phyloP scores from a whole-genome alignment of 129 eudicot genomes.

The Flaveria linearis region DNA sequence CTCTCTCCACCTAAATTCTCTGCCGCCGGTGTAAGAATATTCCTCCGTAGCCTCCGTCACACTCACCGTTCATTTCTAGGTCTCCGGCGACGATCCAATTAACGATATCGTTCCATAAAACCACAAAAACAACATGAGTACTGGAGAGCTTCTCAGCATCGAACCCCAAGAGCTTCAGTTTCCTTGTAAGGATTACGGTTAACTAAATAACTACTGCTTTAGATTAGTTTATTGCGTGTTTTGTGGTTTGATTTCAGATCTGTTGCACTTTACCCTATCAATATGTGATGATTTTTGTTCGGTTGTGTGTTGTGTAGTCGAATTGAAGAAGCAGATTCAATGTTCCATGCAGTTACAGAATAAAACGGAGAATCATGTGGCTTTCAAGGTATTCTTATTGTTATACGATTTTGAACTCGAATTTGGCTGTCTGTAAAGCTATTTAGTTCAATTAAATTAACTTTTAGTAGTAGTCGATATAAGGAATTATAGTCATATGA shows the following conservation, averaged over 20 bases:
- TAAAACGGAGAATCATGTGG: slow-evolving; percentile 64
- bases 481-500: background rate
- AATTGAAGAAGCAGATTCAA: slow-evolving; percentile 88
- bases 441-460: background rate
- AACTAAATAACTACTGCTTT: background rate
- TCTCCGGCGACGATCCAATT: slow-evolving; percentile 13
- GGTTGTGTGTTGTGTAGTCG: slow-evolving; percentile 42
- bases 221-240: slow-evolving; percentile 4
- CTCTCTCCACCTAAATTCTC: slow-evolving; percentile 26
- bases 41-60: slow-evolving; percentile 15
- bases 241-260: slow-evolving; percentile 36
- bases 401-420: background rate
- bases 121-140: slow-evolving; percentile 41
- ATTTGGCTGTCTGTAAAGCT: background rate
- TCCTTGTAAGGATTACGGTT: slow-evolving; percentile 43
- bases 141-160: slow-evolving; percentile 65
- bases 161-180: slow-evolving; percentile 78
- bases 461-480: background rate
- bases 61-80: background rate
- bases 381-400: slow-evolving; percentile 66
- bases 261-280: slow-evolving; percentile 4
- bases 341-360: slow-evolving; percentile 72
- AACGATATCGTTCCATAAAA: slow-evolving; percentile 9
- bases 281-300: slow-evolving; percentile 9
- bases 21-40: slow-evolving; percentile 22